phyloP scores from a whole-genome alignment of 345 rosid species.

The Zanthoxylum bungeanum region DNA sequence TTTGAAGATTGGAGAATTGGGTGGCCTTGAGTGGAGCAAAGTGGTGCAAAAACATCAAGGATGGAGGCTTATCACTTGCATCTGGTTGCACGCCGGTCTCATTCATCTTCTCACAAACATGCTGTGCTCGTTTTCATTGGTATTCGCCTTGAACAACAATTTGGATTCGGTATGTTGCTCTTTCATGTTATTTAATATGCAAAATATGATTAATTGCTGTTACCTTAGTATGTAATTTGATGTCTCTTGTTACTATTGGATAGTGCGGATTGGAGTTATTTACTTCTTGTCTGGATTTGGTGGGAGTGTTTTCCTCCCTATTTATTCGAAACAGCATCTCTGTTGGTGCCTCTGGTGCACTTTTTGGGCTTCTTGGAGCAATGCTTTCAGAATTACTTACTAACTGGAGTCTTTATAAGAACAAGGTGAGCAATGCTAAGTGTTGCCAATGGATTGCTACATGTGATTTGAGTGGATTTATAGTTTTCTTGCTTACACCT shows the following conservation, averaged over 20 bases:
- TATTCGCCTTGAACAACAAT: slow-evolving; percentile 90
- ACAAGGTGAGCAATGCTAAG: slow-evolving; percentile 49
- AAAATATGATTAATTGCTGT: neutral
- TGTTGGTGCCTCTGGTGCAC: slow-evolving; percentile 97
- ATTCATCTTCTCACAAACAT: slow-evolving; percentile 78
- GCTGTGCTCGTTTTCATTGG: slow-evolving; percentile 84
- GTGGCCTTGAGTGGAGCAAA: slow-evolving; percentile 64
- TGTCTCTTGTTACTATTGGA: slow-evolving; percentile 10
- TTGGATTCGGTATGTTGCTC: slow-evolving; percentile 69
- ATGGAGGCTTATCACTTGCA: slow-evolving; percentile 87
- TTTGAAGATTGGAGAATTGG: slow-evolving; percentile 72
- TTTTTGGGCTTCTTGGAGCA: slow-evolving; percentile 95
- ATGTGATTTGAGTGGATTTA: neutral
- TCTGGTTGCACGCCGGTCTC: slow-evolving; percentile 95
- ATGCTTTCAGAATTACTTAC: slow-evolving; percentile 91
- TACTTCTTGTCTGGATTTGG: slow-evolving; percentile 74
- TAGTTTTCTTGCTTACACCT: slow-evolving; percentile 1
- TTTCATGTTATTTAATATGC: neutral
- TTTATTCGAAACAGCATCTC: slow-evolving; percentile 62
- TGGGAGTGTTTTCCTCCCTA: slow-evolving; percentile 69
- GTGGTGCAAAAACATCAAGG: slow-evolving; percentile 67
- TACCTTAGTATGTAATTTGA: neutral
- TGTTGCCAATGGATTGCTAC: neutral
- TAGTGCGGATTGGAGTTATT: slow-evolving; percentile 73
- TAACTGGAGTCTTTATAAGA: slow-evolving; percentile 80